Conservation (phyloP, 768 basidiomycete species). For the Podaxis sp. region DNA sequence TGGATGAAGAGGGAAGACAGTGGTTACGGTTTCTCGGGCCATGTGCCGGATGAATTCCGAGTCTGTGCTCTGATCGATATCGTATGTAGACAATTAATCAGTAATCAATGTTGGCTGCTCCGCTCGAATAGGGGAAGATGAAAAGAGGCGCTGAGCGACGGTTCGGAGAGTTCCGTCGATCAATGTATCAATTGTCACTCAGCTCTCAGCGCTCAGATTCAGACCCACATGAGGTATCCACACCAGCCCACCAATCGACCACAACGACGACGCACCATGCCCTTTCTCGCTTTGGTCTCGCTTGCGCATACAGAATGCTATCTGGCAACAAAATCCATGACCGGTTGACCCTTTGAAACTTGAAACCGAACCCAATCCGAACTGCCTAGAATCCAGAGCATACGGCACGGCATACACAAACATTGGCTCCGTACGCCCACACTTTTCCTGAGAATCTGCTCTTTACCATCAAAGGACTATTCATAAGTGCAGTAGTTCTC, state of each 20-base stretch:
- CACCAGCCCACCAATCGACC: neutral
- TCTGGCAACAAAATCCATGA: no score
- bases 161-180: neutral
- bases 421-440: neutral
- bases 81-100: no score
- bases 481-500: neutral
- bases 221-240: neutral
- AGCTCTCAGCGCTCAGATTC: neutral
- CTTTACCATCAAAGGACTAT: neutral
- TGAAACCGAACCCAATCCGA: neutral
- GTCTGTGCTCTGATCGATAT: no score
- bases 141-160: neutral
- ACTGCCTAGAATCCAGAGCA: neutral
- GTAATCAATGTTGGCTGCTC: neutral
- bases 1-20: neutral
- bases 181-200: neutral
- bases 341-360: neutral
- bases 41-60: no score
- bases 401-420: neutral
- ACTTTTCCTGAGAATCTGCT: neutral
- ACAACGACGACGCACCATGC: neutral
- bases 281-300: no score
- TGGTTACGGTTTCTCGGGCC: neutral
- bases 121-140: neutral
- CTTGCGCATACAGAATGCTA: no score